These are phyloP conservation scores for Cadophora malorum DNA, from an alignment of 2,329 filamentous ascomycete genomes.

Conservation along the genomic window DNA sequence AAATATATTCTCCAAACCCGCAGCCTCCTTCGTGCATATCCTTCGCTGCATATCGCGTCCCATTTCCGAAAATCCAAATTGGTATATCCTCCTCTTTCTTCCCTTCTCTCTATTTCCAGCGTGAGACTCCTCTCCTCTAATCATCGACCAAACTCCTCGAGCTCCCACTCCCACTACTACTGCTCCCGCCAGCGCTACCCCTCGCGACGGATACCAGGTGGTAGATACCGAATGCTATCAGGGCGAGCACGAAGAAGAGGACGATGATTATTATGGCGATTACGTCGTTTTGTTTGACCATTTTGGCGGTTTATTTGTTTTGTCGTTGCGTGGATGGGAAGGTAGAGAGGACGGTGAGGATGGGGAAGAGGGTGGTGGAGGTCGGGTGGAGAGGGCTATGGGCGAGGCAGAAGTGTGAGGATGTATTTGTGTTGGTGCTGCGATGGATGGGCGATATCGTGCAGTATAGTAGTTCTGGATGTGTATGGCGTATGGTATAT, in stretches of 20 bases:
- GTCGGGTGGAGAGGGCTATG: too few species aligned
- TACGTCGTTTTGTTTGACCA: slow-evolving; percentile 69
- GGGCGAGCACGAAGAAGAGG: slow-evolving; percentile 66
- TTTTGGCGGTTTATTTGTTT: slow-evolving; percentile 47
- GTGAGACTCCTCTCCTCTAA: slow-evolving; percentile 19
- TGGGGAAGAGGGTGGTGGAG: slow-evolving; percentile 6
- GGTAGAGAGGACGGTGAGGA: neutral
- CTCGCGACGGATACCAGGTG: slow-evolving; percentile 60
- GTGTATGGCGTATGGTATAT: neutral
- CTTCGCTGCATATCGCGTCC: neutral
- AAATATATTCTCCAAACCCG: neutral
- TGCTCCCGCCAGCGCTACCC: slow-evolving; percentile 29
- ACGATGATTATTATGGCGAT: slow-evolving; percentile 74
- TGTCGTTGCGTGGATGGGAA: neutral
- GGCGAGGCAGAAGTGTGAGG: too few species aligned
- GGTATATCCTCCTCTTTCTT: slow-evolving; percentile 12
- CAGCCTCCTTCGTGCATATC: too few species aligned
- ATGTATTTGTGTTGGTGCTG: too few species aligned
- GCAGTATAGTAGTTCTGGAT: neutral
- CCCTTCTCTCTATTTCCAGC: neutral
- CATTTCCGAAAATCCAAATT: slow-evolving; percentile 3
- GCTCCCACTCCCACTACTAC: slow-evolving; percentile 31
- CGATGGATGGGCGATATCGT: too few species aligned
- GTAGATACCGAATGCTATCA: slow-evolving; percentile 69
- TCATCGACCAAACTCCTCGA: slow-evolving; percentile 42